Conservation (phyloP, 306 rosid genomes). For the Lathyrus oleraceus region DNA sequence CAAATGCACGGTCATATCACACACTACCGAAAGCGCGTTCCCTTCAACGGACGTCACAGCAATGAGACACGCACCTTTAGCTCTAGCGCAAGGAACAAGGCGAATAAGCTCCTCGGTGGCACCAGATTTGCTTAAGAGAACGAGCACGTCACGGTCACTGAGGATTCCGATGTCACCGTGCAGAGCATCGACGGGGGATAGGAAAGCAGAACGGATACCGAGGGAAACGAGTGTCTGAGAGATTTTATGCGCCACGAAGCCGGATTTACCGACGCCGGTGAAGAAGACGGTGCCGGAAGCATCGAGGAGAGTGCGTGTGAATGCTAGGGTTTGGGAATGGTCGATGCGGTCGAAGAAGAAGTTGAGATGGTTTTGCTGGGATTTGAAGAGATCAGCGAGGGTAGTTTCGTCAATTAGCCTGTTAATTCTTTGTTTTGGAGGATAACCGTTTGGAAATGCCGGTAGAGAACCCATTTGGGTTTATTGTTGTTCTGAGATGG, state of each 20-base stretch:
- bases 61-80: slow-evolving; percentile 67
- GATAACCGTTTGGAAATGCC: slow-evolving; percentile 10
- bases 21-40: slow-evolving; percentile 52
- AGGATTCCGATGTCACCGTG: slow-evolving; percentile 97
- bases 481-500: not conserved
- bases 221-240: slow-evolving; percentile 96
- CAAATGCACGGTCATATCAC: slow-evolving; percentile 87
- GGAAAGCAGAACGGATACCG: slow-evolving; percentile 73
- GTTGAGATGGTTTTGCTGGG: slow-evolving; percentile 90
- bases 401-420: slow-evolving; percentile 53
- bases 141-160: slow-evolving; percentile 57
- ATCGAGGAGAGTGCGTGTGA: slow-evolving; percentile 71
- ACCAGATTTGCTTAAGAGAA: slow-evolving; percentile 89
- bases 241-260: slow-evolving; percentile 95
- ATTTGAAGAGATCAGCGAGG: slow-evolving; percentile 70
- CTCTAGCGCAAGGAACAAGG: slow-evolving; percentile 83
- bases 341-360: slow-evolving; percentile 84
- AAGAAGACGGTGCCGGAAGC: slow-evolving; percentile 81
- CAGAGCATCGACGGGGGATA: slow-evolving; percentile 91
- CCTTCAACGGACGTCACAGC: slow-evolving; percentile 72
- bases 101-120: slow-evolving; percentile 86
- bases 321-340: slow-evolving; percentile 78
- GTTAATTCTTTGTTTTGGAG: slow-evolving; percentile 22
- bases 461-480: slow-evolving; percentile 50
- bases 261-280: slow-evolving; percentile 95